Evolutionary conservation across 805 yeast species (phyloP).

Genomic region (Kodamaea lidongshanica): DNA sequence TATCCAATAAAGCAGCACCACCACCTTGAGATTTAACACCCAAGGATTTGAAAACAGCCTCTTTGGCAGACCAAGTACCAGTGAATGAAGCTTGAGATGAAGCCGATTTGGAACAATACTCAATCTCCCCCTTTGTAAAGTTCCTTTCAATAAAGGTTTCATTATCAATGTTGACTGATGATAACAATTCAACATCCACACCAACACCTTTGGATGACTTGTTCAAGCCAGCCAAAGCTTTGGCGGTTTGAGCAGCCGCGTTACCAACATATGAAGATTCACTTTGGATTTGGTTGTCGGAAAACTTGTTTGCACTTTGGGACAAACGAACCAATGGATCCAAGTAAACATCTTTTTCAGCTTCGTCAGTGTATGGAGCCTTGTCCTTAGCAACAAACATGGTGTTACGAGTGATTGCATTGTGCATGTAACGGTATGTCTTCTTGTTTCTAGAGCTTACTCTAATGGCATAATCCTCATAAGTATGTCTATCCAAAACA

Average conservation of each 20-base stretch:
- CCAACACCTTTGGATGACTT: conserved; percentile 72
- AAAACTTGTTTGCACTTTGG: conserved; percentile 42
- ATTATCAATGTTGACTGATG: conserved; percentile 77
- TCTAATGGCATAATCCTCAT: conserved; percentile 63
- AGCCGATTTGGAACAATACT: conserved; percentile 70
- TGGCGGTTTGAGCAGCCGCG: conserved; percentile 55
- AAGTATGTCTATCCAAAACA: conserved; percentile 64
- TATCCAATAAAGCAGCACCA: conserved; percentile 88
- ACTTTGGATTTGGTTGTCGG: conserved; percentile 47
- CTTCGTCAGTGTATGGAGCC: conserved; percentile 85
- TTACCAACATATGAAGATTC: conserved; percentile 37
- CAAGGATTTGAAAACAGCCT: conserved; percentile 95
- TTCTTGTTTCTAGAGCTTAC: conserved; percentile 77
- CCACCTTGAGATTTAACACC: conserved; percentile 88
- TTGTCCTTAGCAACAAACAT: conserved; percentile 89
- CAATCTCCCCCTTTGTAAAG: conserved; percentile 76
- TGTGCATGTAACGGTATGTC: conserved; percentile 93
- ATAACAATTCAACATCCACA: conserved; percentile 90
- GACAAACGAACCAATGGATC: conserved; percentile 87
- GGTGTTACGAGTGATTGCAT: conserved; percentile 84
- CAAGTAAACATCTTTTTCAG: conserved; percentile 86
- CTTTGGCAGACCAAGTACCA: conserved; percentile 99
- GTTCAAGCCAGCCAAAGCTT: conserved; percentile 53
- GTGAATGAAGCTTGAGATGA: conserved; percentile 85
- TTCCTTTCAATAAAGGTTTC: conserved; percentile 88